Evolutionary conservation across 352 stramenopile species (phyloP).

Genomic region (Elongisporangium undulatum): DNA sequence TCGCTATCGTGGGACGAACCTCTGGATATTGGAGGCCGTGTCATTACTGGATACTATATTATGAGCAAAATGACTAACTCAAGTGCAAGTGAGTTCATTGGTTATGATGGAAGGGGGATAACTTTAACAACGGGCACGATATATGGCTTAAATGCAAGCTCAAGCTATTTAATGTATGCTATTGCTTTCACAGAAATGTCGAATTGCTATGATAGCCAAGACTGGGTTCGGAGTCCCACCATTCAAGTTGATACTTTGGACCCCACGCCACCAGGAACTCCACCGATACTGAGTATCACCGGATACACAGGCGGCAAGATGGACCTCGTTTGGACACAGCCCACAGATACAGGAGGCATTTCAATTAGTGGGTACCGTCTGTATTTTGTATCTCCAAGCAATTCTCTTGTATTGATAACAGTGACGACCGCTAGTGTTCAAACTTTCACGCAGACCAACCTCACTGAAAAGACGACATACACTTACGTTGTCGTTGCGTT

Average conservation of each 20-base stretch:
- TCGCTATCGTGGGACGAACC: slow-evolving; percentile 44
- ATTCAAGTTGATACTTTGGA: slow-evolving; percentile 8
- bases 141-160: slow-evolving; percentile 21
- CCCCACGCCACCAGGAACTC: slow-evolving; percentile 15
- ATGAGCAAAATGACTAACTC: slow-evolving; percentile 15
- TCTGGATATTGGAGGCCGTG: slow-evolving; percentile 40
- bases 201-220: slow-evolving; percentile 4
- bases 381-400: slow-evolving; percentile 12
- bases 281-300: slow-evolving; percentile 17
- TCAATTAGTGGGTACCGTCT: slow-evolving; percentile 24
- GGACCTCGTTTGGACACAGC: slow-evolving; percentile 23
- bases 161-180: slow-evolving; percentile 27
- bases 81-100: slow-evolving; percentile 12
- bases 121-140: slow-evolving; percentile 13
- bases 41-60: slow-evolving; percentile 42
- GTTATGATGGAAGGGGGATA: slow-evolving; percentile 41
- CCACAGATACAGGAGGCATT: slow-evolving; percentile 28
- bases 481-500: slow-evolving; percentile 33
- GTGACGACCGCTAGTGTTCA: slow-evolving; percentile 2
- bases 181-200: slow-evolving; percentile 21
- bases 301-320: slow-evolving; percentile 30
- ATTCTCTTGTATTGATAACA: not conserved
- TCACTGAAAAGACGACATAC: slow-evolving; percentile 46
- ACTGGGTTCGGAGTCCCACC: slow-evolving; percentile 15
- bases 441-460: slow-evolving; percentile 36